Base-by-base conservation (phyloP, 1,284 basidiomycete genomes). In the Vanrija sp. region DNA sequence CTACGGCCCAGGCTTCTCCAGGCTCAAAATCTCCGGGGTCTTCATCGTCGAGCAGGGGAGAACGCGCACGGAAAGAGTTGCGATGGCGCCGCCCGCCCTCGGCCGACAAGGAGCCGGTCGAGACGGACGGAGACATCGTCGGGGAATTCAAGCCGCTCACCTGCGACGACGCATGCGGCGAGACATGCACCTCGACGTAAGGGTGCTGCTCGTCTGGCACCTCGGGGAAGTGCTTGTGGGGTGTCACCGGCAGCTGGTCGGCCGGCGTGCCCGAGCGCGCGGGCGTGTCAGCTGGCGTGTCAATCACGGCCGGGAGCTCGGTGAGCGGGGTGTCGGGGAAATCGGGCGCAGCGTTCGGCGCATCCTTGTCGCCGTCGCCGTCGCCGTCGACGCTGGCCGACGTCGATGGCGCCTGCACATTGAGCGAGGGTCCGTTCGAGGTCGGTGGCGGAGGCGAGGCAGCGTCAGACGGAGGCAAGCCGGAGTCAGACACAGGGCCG, bases 1-100 rank as follows among this genome's bases (percentile, higher is more conserved):
- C 71, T 6, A 70, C 66, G 12, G 69, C 73, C 72, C 72, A 75
- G 1, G 71, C 73, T 52, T 71, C 71, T 57, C 72, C 71, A 5
- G 65, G 63, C 54, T 72, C 68, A 51, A 73, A 75, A 54, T 75
- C 72, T 29, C 72, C 72, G 3, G 73, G 72, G 58, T 74, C 72
- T 52, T 75, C 73, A 60, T 75, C 73, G 43, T 71, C 69, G 49
- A 75, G 54, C 44, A 68, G 56, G 3, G 73, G 73, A 28, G 65
- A 67, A 50, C 54, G 56, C 5, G 55, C 53, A 15, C 53, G 38
- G 50, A 54, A 61, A 19, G 43, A 46, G 29, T 50, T 51, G 18
- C 59, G 52, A 18, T 49, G 38, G 38, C 23, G 21, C 6, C 38
- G 12, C 25, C 47, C 38, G 12, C 10, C 38, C 38, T 38, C 34